Percentiles rank a stretch among this genome's conserved stretches.
Conservation (phyloP, 306 rosid genomes). For the Cucumis cinereus region DNA sequence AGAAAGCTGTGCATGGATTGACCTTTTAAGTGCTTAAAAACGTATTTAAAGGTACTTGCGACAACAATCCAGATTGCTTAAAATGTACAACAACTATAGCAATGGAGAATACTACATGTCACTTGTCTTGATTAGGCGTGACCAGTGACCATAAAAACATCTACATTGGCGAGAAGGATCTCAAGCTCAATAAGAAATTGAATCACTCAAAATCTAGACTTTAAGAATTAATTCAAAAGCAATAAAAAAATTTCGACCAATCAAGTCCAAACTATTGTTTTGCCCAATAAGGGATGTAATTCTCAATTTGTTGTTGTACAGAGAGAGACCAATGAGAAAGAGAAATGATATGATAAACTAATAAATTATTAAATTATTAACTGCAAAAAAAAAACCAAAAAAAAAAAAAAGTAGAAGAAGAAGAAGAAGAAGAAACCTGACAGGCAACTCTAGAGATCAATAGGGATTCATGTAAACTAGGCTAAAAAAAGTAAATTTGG, state of each 20-base stretch:
- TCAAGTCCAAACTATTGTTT: not conserved
- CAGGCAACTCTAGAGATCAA: not conserved
- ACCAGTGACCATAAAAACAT: no score
- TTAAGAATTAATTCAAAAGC: not conserved
- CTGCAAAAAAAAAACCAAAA: not conserved
- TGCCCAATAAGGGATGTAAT: not conserved
- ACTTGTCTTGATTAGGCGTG: no score
- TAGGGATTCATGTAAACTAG: not conserved
- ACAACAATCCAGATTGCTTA: no score
- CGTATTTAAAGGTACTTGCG: no score
- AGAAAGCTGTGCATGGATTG: no score
- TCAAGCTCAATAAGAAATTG: no score
- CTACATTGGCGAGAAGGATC: no score
- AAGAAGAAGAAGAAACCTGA: not conserved
- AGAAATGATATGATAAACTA: not conserved
- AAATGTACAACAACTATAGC: no score
- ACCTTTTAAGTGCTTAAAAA: no score
- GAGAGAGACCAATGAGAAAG: not conserved
- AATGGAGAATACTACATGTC: no score
- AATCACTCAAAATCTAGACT: no score
- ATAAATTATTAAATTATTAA: not conserved
- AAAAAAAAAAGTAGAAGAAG: no score
- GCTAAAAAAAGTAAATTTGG: not conserved
- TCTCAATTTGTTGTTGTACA: not conserved
- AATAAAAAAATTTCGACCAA: not conserved